Percentiles rank a stretch among this genome's conserved stretches.
Conservation (phyloP, 352 stramenopile species). For the Globisporangium iwayamae region DNA sequence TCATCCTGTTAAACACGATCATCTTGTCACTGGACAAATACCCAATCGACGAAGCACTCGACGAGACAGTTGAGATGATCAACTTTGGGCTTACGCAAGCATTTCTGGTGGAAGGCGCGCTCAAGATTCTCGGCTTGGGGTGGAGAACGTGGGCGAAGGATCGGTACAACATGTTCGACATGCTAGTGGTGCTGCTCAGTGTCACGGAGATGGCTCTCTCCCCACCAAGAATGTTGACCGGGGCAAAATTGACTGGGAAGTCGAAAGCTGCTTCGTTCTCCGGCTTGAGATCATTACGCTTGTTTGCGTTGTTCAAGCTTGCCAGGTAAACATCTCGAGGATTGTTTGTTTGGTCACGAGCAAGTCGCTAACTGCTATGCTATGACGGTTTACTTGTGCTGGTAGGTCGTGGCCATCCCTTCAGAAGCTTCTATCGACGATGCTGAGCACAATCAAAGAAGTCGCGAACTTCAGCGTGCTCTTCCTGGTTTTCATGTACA, state of each 20-base stretch:
- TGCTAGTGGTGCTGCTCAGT: slow-evolving; percentile 43
- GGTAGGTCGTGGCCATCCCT: slow-evolving; percentile 87
- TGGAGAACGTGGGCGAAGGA: slow-evolving; percentile 43
- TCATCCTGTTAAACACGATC: slow-evolving; percentile 86
- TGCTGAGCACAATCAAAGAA: slow-evolving; percentile 87
- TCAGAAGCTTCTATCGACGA: slow-evolving; percentile 89
- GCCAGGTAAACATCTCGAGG: slow-evolving; percentile 31
- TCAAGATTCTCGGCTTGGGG: slow-evolving; percentile 80
- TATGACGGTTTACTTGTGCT: slow-evolving; percentile 16
- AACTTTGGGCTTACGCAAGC: slow-evolving; percentile 57
- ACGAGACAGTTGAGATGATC: slow-evolving; percentile 44
- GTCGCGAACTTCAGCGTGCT: slow-evolving; percentile 91
- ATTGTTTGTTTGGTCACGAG: background rate
- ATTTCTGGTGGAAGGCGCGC: slow-evolving; percentile 45
- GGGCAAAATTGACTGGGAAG: slow-evolving; percentile 5
- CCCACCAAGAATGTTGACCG: slow-evolving; percentile 32
- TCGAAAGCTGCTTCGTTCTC: slow-evolving; percentile 48
- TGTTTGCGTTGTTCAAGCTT: slow-evolving; percentile 91
- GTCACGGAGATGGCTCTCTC: slow-evolving; percentile 41
- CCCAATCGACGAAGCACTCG: slow-evolving; percentile 37
- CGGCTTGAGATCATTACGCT: slow-evolving; percentile 78
- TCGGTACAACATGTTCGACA: slow-evolving; percentile 84
- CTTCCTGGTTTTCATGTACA: slow-evolving; percentile 92
- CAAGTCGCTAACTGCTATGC: background rate
- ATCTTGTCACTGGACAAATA: slow-evolving; percentile 84